Conservation (phyloP, 1,284 basidiomycete genomes). For the Tilletia indica region DNA sequence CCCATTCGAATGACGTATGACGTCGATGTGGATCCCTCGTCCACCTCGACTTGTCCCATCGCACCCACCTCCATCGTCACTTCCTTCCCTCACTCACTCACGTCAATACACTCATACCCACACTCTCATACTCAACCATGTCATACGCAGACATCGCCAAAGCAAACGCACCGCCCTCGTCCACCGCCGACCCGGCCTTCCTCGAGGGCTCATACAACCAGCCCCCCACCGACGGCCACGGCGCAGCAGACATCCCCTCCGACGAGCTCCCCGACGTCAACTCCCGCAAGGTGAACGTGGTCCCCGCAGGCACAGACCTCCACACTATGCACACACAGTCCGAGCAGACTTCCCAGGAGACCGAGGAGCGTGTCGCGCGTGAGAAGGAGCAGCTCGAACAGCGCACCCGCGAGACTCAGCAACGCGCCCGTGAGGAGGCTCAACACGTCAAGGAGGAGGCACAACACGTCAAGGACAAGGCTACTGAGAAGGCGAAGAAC, state of each 20-base stretch:
- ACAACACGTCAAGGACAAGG: not conserved
- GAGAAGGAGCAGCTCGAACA: not conserved
- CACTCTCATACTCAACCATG: not conserved
- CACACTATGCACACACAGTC: not conserved
- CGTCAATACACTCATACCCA: not conserved
- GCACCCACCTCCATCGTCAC: not conserved
- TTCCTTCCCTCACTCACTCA: not conserved
- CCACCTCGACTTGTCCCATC: not conserved
- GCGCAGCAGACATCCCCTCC: not conserved
- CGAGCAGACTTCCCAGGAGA: not conserved
- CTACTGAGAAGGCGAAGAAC: conserved; percentile 17
- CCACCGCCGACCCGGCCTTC: conserved; percentile 5
- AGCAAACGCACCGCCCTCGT: not conserved
- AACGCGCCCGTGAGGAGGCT: not conserved
- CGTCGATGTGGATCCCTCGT: too few species aligned
- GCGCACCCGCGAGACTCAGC: not conserved
- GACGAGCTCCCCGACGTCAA: conserved; percentile 2
- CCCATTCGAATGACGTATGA: too few species aligned
- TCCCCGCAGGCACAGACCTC: not conserved
- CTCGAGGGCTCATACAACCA: conserved; percentile 6
- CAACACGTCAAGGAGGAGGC: not conserved
- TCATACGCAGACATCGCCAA: conserved; percentile 13
- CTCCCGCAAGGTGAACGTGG: conserved; percentile 11
- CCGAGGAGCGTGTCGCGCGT: conserved; percentile 1
- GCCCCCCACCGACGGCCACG: conserved; percentile 7